Evolutionary conservation across 306 rosid species (phyloP).

Genomic region (Sicyos edulis): DNA sequence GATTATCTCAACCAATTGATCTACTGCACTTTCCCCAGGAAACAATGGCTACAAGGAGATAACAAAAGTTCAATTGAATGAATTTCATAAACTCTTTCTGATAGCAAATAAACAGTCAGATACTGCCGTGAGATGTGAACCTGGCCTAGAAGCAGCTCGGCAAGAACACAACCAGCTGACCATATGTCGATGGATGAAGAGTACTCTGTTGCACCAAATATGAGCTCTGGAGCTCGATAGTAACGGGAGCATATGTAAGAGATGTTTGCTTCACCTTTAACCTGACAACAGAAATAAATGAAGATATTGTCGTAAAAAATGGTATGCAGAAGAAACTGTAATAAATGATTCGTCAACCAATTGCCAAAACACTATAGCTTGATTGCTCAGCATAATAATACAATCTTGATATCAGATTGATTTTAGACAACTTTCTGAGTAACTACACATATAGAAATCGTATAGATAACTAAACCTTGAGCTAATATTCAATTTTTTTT

Average conservation of each 20-base stretch:
- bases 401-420: background rate
- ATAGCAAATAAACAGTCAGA: conserved; percentile 21
- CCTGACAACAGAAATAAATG: conserved; percentile 35
- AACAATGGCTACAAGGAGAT: conserved; percentile 66
- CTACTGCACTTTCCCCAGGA: conserved; percentile 92
- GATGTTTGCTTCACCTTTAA: conserved; percentile 81
- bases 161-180: conserved; percentile 99
- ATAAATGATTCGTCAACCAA: background rate
- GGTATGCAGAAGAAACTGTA: conserved; percentile 11
- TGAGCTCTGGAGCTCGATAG: conserved; percentile 97
- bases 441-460: too few species aligned
- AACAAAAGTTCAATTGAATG: conserved; percentile 19
- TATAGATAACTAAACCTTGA: background rate
- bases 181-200: conserved; percentile 84
- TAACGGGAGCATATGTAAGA: conserved; percentile 93
- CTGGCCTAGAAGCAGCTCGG: conserved; percentile 94
- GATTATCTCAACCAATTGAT: conserved; percentile 93
- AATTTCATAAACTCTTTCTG: conserved; percentile 11
- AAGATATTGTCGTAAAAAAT: conserved; percentile 6
- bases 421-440: background rate
- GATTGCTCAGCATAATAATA: background rate
- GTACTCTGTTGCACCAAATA: conserved; percentile 93
- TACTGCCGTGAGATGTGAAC: conserved; percentile 34
- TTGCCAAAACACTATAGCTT: background rate
- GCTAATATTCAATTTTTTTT: background rate